A percentile compares a stretch with the other conserved stretches of the same genome.
Evolutionary conservation across 2,329 filamentous ascomycete genomes (phyloP).

Genomic region (Paecilomyces dactylethromorphus): DNA sequence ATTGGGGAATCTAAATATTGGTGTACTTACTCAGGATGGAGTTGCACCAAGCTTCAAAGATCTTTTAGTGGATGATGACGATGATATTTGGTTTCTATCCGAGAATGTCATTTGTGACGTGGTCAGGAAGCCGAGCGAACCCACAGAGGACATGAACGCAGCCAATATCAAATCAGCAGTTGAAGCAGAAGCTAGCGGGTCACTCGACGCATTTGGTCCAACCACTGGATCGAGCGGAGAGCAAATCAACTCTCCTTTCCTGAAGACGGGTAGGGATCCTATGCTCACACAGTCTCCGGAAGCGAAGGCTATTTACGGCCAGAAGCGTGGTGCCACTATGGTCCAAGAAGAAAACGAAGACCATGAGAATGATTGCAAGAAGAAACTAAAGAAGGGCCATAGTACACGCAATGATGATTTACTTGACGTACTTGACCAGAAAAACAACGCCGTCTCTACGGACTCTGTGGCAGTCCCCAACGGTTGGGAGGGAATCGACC

Average conservation of each 20-base stretch:
- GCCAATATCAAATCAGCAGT: constrained; percentile 17
- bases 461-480: background rate
- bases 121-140: background rate
- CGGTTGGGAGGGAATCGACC: constrained; percentile 32
- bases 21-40: background rate
- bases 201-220: background rate
- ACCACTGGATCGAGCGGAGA: background rate
- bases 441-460: background rate
- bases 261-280: background rate
- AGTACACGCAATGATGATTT: background rate
- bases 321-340: background rate
- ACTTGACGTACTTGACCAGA: background rate
- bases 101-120: background rate
- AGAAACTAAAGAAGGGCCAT: background rate
- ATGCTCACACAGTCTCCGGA: background rate
- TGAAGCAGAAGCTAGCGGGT: constrained; percentile 12
- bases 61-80: background rate
- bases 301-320: background rate
- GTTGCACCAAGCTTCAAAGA: background rate
- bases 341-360: background rate
- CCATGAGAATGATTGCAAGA: background rate
- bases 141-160: constrained; percentile 7
- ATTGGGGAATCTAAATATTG: background rate
- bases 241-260: background rate
- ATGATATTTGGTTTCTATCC: background rate